Evolutionary conservation across 2,329 filamentous ascomycete genomes (phyloP).

Genomic region (Tothia fuscella): DNA sequence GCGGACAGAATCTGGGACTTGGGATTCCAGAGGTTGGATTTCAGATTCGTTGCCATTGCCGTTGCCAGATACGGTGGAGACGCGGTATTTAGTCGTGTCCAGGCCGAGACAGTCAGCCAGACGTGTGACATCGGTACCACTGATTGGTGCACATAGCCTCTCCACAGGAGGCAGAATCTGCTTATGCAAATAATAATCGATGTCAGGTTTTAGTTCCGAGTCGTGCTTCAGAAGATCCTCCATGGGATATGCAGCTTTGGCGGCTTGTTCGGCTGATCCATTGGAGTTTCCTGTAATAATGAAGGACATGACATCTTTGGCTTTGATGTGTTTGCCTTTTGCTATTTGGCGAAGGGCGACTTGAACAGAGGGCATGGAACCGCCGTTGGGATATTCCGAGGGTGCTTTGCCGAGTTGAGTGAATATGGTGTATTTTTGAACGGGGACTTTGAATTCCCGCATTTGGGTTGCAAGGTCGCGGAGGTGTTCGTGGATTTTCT

Average conservation of each 20-base stretch:
- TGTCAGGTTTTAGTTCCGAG: slow-evolving; percentile 66
- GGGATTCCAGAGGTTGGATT: slow-evolving; percentile 84
- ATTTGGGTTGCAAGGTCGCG: slow-evolving; percentile 75
- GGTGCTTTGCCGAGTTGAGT: slow-evolving; percentile 95
- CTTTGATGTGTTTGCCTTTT: slow-evolving; percentile 75
- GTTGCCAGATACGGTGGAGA: slow-evolving; percentile 45
- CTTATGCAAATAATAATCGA: slow-evolving; percentile 98
- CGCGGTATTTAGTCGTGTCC: slow-evolving; percentile 76
- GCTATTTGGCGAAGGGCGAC: slow-evolving; percentile 82
- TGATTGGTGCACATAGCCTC: slow-evolving; percentile 91
- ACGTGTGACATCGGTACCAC: slow-evolving; percentile 78
- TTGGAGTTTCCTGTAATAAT: slow-evolving; percentile 66
- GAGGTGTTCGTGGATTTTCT: slow-evolving; percentile 87
- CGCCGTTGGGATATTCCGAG: slow-evolving; percentile 84
- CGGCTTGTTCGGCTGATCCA: slow-evolving; percentile 54
- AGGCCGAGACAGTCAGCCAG: slow-evolving; percentile 89
- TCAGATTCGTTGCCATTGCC: slow-evolving; percentile 43
- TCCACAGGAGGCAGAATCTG: slow-evolving; percentile 97
- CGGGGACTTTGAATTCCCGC: slow-evolving; percentile 63
- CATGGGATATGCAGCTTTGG: slow-evolving; percentile 80
- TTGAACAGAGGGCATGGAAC: slow-evolving; percentile 93
- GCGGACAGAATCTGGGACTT: slow-evolving; percentile 81
- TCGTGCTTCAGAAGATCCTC: slow-evolving; percentile 73
- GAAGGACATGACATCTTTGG: slow-evolving; percentile 93
- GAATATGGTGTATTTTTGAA: slow-evolving; percentile 90